phyloP scores from a whole-genome alignment of 495 filamentous ascomycete species.

The Talaromyces stipitatus region DNA sequence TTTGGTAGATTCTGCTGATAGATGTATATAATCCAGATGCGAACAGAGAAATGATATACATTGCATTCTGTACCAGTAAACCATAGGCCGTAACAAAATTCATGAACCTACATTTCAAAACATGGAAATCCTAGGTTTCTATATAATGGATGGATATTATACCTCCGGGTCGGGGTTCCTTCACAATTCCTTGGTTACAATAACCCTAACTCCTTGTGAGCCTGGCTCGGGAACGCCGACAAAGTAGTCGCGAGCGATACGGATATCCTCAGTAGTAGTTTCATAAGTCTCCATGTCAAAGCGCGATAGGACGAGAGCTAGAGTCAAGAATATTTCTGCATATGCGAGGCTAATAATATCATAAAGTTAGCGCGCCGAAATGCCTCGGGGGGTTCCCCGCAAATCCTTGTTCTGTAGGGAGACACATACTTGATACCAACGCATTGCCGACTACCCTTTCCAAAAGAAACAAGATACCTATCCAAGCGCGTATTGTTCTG shows the following conservation, averaged over 20 bases:
- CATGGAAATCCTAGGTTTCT: too few species aligned
- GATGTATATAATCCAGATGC: too few species aligned
- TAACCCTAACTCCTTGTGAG: slow-evolving; percentile 1
- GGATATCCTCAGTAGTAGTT: slow-evolving; percentile 26
- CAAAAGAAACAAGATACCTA: slow-evolving; percentile 19
- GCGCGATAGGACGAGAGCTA: slow-evolving; percentile 18
- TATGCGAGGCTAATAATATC: slow-evolving; percentile 19
- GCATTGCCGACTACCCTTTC: slow-evolving; percentile 17
- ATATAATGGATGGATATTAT: too few species aligned
- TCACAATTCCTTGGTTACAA: not conserved
- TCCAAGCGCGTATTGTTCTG: slow-evolving; percentile 13
- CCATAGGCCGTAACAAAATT: too few species aligned
- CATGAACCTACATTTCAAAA: too few species aligned
- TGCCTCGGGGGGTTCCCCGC: too few species aligned
- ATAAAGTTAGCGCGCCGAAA: not conserved
- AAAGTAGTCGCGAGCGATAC: not conserved
- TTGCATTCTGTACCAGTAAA: too few species aligned
- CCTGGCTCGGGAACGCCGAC: slow-evolving; percentile 4
- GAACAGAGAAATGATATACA: too few species aligned
- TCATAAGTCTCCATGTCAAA: slow-evolving; percentile 30
- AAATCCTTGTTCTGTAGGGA: not conserved
- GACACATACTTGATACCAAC: slow-evolving; percentile 21
- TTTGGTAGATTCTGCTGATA: too few species aligned
- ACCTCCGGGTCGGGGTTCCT: too few species aligned
- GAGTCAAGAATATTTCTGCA: slow-evolving; percentile 24